Conservation (phyloP, 331 rosid genomes). For the Arachis monticola region DNA sequence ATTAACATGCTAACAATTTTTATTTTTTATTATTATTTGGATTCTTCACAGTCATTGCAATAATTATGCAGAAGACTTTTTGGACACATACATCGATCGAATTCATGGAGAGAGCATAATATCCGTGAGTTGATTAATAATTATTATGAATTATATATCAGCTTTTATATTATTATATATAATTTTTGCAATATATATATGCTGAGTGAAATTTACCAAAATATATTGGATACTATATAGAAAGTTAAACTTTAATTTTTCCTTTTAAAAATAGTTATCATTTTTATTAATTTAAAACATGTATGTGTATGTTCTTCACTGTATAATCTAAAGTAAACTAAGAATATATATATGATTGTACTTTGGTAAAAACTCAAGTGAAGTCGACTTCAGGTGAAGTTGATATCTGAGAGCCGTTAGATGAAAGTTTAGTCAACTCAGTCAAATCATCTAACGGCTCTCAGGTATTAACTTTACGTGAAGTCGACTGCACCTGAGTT, state of each 20-base stretch:
- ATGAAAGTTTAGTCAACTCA: too few species aligned
- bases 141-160: background rate
- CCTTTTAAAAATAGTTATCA: background rate
- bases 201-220: constrained; percentile 13
- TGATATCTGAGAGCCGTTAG: too few species aligned
- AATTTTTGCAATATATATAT: background rate
- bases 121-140: constrained; percentile 26
- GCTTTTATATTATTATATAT: background rate
- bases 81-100: constrained; percentile 10
- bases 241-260: constrained; percentile 4
- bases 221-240: constrained; percentile 11
- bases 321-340: constrained; percentile 12
- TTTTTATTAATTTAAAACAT: constrained; percentile 26
- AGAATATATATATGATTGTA: background rate
- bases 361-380: too few species aligned
- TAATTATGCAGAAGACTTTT: constrained; percentile 40
- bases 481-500: too few species aligned
- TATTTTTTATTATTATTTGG: background rate
- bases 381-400: too few species aligned
- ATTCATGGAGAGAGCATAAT: constrained; percentile 35
- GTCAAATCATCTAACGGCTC: too few species aligned
- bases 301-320: background rate
- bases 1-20: background rate
- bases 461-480: too few species aligned
- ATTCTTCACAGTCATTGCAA: constrained; percentile 43